A percentile compares a stretch with the other conserved stretches of the same genome.
These are phyloP conservation scores for Cyamopsis tetragonoloba DNA, from an alignment of 306 rosid genomes.

Conservation along the genomic window DNA sequence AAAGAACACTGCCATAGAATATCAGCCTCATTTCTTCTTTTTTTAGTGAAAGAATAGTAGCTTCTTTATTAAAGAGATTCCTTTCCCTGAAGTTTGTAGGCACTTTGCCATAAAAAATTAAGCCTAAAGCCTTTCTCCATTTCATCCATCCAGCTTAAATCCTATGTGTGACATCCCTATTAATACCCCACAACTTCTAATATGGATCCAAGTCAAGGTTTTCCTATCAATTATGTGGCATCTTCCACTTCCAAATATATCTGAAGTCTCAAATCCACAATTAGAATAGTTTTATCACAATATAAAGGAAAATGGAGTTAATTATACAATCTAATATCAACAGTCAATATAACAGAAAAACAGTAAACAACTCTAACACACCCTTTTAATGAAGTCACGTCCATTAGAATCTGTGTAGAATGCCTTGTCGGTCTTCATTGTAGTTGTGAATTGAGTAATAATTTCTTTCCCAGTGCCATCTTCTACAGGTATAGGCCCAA, in stretches of 20 bases:
- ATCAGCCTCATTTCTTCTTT: neutral
- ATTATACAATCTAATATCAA: slow-evolving; percentile 6
- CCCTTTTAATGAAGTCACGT: slow-evolving; percentile 90
- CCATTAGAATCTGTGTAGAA: slow-evolving; percentile 95
- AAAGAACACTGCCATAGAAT: neutral
- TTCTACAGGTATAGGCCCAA: slow-evolving; percentile 87
- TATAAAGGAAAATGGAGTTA: neutral
- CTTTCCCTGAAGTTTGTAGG: too few relatives aligned
- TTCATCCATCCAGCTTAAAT: slow-evolving; percentile 6
- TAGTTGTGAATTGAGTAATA: slow-evolving; percentile 61
- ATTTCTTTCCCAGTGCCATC: slow-evolving; percentile 89
- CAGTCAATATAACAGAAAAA: neutral
- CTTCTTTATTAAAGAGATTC: neutral
- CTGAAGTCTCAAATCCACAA: neutral
- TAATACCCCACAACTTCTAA: neutral
- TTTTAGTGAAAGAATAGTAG: too few relatives aligned
- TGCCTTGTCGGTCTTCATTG: slow-evolving; percentile 59
- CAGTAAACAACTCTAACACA: slow-evolving; percentile 29
- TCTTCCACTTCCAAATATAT: slow-evolving; percentile 4
- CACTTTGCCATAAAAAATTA: too few relatives aligned
- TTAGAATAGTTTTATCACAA: neutral
- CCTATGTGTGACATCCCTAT: neutral
- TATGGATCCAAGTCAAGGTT: neutral
- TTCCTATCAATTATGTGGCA: neutral
- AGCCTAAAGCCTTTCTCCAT: neutral